These are phyloP conservation scores for Roridomyces roridus DNA, from an alignment of 768 basidiomycete species.

Conservation along the genomic window DNA sequence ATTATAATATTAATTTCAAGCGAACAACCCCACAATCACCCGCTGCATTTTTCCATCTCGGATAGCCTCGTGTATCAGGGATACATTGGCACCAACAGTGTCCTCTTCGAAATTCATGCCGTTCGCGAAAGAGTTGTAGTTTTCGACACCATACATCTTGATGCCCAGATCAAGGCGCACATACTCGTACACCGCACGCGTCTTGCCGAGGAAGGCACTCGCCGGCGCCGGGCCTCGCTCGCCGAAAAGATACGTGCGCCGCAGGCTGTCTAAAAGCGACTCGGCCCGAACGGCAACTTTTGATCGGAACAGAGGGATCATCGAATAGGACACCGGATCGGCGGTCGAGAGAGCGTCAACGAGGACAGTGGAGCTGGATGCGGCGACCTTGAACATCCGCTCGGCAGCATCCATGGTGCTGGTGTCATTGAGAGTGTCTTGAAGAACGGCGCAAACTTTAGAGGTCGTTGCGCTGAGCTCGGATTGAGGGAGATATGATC, in stretches of 20 bases:
- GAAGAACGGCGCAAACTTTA: slow-evolving; percentile 50
- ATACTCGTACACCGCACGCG: slow-evolving; percentile 78
- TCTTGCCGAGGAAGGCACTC: slow-evolving; percentile 67
- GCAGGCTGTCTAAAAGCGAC: slow-evolving; percentile 52
- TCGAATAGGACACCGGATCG: slow-evolving; percentile 35
- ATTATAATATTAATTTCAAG: slow-evolving; percentile 12
- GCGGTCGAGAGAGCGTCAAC: slow-evolving; percentile 63
- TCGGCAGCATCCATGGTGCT: slow-evolving; percentile 73
- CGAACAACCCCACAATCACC: slow-evolving; percentile 48
- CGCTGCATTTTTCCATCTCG: slow-evolving; percentile 59
- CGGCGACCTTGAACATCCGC: slow-evolving; percentile 76
- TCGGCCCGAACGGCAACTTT: slow-evolving; percentile 56
- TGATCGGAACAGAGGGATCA: slow-evolving; percentile 61
- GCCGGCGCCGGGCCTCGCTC: slow-evolving; percentile 71
- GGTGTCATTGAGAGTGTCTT: slow-evolving; percentile 64
- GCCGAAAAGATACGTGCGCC: slow-evolving; percentile 64
- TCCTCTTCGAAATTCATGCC: slow-evolving; percentile 72
- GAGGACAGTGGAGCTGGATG: slow-evolving; percentile 63
- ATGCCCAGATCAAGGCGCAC: slow-evolving; percentile 76
- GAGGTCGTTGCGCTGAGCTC: slow-evolving; percentile 40
- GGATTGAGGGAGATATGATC: slow-evolving; percentile 39
- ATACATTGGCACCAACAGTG: slow-evolving; percentile 74
- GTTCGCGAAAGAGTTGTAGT: slow-evolving; percentile 62
- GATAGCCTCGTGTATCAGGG: slow-evolving; percentile 77
- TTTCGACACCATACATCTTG: slow-evolving; percentile 81